Base-by-base conservation (phyloP, 441 rosid species). In the Populus hybrid region DNA sequence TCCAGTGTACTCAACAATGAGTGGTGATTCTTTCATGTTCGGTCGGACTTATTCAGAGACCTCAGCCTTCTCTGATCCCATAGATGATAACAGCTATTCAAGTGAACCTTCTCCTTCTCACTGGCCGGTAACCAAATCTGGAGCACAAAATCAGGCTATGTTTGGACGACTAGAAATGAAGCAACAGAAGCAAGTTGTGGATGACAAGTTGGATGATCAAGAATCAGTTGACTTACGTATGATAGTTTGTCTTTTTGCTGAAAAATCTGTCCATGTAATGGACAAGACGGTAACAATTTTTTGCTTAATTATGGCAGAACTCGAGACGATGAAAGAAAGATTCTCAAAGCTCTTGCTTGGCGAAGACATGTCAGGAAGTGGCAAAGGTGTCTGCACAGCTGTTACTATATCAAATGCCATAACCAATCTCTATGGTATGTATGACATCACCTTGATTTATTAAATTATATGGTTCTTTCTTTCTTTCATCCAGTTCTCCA, bases 341-440 rank as follows among this genome's bases (percentile, higher is more conserved):
- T 92, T 94, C 79, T 83, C 98, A 23, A 30, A 30, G 32, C 32
- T 30, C 32, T 30, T 30, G 32, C 32, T 30, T 30, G 32, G 32
- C 32, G 32, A 96, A 84, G 99, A 96, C 81, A 96, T 94, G 99
- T 96, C 99, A 19, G 99, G 99, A 77, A 83, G 90, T 79, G 99
- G 99, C n/a, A 91, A 95, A 85, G 97, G 99, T 69, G 99, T 89
- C 53, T 91, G 90, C 81, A 88, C 99, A n/a, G 95, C 99, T 46
- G 86, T 94, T 75, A 93, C 99, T 6, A 89, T 95, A 78, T 96
- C 97, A 7, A 96, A 96, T 70, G 89, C 98, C 82, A 94, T 96
- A 32, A 91, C 99, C 68, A 96, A 96, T 89, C 97, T 96, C 74
- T 94, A 94, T 71, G 99, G 99, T 96, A 89, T 78, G 82, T 72